These are phyloP conservation scores for Pseudopithomyces maydicus DNA, from an alignment of 2,329 filamentous ascomycete genomes.

Conservation along the genomic window DNA sequence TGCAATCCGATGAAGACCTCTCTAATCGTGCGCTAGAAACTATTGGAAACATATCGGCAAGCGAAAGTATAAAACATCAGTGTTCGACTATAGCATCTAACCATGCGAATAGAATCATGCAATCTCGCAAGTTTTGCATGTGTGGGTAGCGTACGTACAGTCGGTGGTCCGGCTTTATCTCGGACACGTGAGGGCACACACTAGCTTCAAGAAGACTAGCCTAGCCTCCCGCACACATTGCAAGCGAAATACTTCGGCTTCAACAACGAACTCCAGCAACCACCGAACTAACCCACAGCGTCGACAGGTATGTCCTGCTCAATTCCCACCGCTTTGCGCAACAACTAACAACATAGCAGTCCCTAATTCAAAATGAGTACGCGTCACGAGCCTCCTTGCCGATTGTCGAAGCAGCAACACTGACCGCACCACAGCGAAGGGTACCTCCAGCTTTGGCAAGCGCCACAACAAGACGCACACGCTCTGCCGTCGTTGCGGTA, in stretches of 20 bases:
- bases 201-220: constrained; percentile 11
- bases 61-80: too few species aligned
- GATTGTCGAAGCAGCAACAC: constrained; percentile 40
- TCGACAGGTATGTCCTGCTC: constrained; percentile 37
- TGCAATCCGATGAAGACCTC: too few species aligned
- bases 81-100: too few species aligned
- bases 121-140: neutral
- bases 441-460: constrained; percentile 41
- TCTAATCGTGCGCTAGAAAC: too few species aligned
- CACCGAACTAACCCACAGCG: constrained; percentile 44
- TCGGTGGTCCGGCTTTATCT: too few species aligned
- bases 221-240: constrained; percentile 2
- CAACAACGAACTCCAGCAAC: constrained; percentile 12
- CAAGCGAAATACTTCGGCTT: neutral
- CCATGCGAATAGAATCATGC: too few species aligned
- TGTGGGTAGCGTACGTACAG: neutral
- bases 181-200: neutral
- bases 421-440: constrained; percentile 66
- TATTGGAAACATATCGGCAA: too few species aligned
- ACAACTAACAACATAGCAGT: constrained; percentile 37
- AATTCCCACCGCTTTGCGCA: constrained; percentile 1
- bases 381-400: constrained; percentile 39
- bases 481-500: constrained; percentile 97
- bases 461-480: constrained; percentile 64
- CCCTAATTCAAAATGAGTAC: constrained; percentile 65